Evolutionary conservation across 306 rosid genomes (phyloP).

Genomic region (Cucumis melo): DNA sequence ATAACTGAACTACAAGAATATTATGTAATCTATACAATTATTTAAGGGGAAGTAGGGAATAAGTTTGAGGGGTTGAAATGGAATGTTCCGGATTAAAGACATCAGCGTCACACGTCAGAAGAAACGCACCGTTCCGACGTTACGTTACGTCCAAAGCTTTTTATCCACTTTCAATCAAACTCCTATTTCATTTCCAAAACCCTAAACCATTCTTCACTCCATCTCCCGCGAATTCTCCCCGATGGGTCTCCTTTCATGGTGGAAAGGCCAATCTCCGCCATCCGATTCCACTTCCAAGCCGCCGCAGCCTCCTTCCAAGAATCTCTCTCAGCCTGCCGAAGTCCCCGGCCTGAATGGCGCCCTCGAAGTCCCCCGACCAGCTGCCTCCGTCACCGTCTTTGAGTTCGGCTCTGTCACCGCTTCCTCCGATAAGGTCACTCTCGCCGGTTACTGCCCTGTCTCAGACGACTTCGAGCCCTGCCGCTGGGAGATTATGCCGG

Average conservation of each 20-base stretch:
- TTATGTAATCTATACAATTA: too few relatives aligned
- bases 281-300: slow-evolving; percentile 13
- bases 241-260: slow-evolving; percentile 82
- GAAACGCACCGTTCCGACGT: neutral
- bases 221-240: neutral
- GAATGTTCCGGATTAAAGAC: neutral
- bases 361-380: slow-evolving; percentile 55
- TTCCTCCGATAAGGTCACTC: slow-evolving; percentile 64
- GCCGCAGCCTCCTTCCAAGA: slow-evolving; percentile 9
- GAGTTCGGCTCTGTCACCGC: slow-evolving; percentile 80
- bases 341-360: slow-evolving; percentile 81
- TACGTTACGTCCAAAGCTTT: neutral
- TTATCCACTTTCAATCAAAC: neutral
- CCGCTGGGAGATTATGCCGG: slow-evolving; percentile 91
- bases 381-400: slow-evolving; percentile 38
- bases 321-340: slow-evolving; percentile 13
- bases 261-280: slow-evolving; percentile 32
- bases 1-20: too few relatives aligned
- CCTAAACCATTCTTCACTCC: neutral
- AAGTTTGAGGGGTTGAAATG: neutral
- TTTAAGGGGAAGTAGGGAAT: too few relatives aligned
- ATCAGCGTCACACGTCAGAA: neutral
- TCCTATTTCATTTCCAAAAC: neutral
- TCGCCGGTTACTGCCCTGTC: slow-evolving; percentile 85
- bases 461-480: slow-evolving; percentile 96